A percentile compares a stretch with the other conserved stretches of the same genome.
Evolutionary conservation across 345 rosid species (phyloP).

Genomic region (Hevea brasiliensis): DNA sequence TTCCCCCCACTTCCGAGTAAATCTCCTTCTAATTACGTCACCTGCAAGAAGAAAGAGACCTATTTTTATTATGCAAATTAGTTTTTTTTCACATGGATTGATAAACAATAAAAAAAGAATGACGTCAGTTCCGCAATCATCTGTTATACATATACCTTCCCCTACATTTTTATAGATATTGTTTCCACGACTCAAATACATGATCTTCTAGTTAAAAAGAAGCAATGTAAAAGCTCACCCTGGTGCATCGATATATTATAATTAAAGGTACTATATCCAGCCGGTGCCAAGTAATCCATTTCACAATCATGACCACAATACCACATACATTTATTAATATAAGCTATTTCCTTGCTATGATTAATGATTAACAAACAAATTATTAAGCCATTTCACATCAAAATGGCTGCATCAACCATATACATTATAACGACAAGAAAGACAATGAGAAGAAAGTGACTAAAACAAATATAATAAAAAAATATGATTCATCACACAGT

Average conservation of each 20-base stretch:
- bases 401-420: neutral
- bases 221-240: too few species aligned
- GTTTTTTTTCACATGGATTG: neutral
- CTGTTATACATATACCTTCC: too few species aligned
- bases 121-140: too few species aligned
- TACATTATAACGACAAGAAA: neutral
- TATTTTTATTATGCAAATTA: neutral
- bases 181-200: too few species aligned
- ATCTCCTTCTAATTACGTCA: constrained; percentile 19
- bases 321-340: neutral
- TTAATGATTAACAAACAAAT: neutral
- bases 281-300: neutral
- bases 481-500: neutral
- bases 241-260: neutral
- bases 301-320: neutral
- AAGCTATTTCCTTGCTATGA: neutral
- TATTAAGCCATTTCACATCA: neutral
- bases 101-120: too few species aligned
- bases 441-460: constrained; percentile 3
- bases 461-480: neutral
- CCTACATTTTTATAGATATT: too few species aligned
- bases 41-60: constrained; percentile 22
- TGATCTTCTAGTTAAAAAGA: too few species aligned
- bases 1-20: constrained; percentile 15
- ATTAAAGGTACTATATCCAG: neutral